Evolutionary conservation across 1,139 yeast species (phyloP), one percentile per base, ranked within the genome.

Genomic region (Scheffersomyces stambukii): DNA sequence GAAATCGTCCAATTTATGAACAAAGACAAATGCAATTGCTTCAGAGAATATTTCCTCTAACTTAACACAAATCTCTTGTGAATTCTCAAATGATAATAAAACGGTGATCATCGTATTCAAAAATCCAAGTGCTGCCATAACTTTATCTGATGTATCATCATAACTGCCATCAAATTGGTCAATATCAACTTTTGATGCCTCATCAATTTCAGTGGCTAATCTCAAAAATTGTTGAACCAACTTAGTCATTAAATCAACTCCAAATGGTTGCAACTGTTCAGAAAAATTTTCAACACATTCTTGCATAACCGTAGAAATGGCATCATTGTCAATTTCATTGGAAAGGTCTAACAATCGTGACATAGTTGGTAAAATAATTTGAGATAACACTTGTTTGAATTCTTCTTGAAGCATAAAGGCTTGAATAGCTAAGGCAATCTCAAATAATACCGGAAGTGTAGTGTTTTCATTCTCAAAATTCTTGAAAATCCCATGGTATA

Each of bases 281-380:
- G 95, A 72, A 54, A 82, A 91, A 33, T 75, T 77, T 48, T 89
- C 96, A 14, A 91, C 97, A 52, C 94, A 81, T 46, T 89, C 96
- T 60, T 91, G 97, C 83, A 91, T 86, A 10, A 91, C 96, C 20
- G 82, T 84, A 11, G 95, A 77, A 21, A 91, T 72, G 2, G 91
- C 76, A 52, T 91, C 98, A 38, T 82, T 80, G 46, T 91, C 98
- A 38, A 89, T 76, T 40, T 81, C 81, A 50, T 85, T 82, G 6
- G 94, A 81, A 27, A 91, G 60, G 16, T 74, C 76, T 43, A 91
- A 64, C 33, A 91, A 61, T 42, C 75, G 78, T 34, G 86, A 85
- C 88, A 91, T 85, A 3, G 89, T 78, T 23, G 84, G 84, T 19
- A 91, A 74, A 32, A 91, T 81, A 24, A 80, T 75, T 4, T 70